A percentile compares a stretch with the other conserved stretches of the same genome.
Conservation (phyloP, 768 basidiomycete species). For the Trichaptum fuscoviolaceum region DNA sequence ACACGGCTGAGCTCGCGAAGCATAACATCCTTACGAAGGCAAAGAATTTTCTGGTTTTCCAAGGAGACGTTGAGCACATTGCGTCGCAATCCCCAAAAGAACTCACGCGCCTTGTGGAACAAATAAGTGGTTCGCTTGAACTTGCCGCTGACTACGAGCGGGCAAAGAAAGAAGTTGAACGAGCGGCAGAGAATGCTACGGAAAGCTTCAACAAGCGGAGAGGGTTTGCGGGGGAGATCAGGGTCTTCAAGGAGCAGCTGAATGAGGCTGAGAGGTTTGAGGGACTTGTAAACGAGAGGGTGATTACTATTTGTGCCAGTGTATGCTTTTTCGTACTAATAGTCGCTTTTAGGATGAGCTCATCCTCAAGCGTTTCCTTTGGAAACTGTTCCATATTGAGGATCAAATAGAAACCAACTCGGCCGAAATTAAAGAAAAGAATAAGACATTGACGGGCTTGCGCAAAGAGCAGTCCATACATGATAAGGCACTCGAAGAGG, state of each 20-base stretch:
- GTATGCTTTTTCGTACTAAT: constrained; percentile 3
- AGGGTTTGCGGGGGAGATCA: constrained; percentile 91
- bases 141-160: constrained; percentile 84
- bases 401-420: constrained; percentile 71
- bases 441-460: constrained; percentile 62
- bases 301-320: constrained; percentile 27
- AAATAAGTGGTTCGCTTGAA: constrained; percentile 92
- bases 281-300: constrained; percentile 65
- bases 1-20: constrained; percentile 79
- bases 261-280: constrained; percentile 88
- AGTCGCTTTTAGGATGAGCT: constrained; percentile 58
- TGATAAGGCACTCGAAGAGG: constrained; percentile 66
- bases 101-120: constrained; percentile 86
- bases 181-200: constrained; percentile 90
- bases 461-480: constrained; percentile 64
- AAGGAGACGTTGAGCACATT: constrained; percentile 97
- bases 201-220: constrained; percentile 93
- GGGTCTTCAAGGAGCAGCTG: constrained; percentile 97
- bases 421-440: constrained; percentile 64
- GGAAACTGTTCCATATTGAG: constrained; percentile 88
- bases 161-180: constrained; percentile 81
- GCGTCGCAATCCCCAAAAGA: constrained; percentile 92
- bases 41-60: constrained; percentile 98
- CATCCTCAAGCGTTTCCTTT: constrained; percentile 76
- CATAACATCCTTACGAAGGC: constrained; percentile 98